Conservation (phyloP, 441 rosid species). For the Corymbia calophylla region DNA sequence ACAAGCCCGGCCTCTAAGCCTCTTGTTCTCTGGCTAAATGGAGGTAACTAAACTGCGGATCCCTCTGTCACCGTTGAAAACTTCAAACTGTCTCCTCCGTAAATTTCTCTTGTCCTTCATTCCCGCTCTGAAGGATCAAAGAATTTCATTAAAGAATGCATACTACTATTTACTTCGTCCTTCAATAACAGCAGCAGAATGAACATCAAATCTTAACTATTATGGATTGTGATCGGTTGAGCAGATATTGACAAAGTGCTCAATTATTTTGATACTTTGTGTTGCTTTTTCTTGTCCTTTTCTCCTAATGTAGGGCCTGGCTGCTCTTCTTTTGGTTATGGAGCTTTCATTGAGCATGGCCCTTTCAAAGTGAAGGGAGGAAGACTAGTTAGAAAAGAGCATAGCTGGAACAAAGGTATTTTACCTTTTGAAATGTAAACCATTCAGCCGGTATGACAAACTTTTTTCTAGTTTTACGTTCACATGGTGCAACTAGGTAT, state of each 20-base stretch:
- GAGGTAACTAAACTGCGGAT: neutral
- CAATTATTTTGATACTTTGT: neutral
- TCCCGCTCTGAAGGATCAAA: neutral
- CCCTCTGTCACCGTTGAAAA: neutral
- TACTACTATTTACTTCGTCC: neutral
- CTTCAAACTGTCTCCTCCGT: neutral
- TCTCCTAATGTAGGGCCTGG: neutral
- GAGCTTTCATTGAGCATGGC: slow-evolving; percentile 5
- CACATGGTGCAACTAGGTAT: neutral
- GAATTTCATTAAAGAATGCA: neutral
- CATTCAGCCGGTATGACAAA: neutral
- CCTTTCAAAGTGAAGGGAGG: neutral
- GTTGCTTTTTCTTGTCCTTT: neutral
- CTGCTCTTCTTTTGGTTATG: neutral
- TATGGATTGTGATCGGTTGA: neutral
- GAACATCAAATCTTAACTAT: neutral
- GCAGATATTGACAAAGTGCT: neutral
- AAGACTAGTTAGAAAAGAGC: neutral
- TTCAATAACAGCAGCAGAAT: neutral
- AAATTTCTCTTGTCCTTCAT: neutral
- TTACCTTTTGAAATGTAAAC: neutral
- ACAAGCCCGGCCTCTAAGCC: neutral
- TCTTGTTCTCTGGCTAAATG: neutral
- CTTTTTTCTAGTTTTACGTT: neutral
- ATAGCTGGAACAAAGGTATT: slow-evolving; percentile 2